phyloP scores from a whole-genome alignment of 768 basidiomycete species.

The Rhodotorula graminis region DNA sequence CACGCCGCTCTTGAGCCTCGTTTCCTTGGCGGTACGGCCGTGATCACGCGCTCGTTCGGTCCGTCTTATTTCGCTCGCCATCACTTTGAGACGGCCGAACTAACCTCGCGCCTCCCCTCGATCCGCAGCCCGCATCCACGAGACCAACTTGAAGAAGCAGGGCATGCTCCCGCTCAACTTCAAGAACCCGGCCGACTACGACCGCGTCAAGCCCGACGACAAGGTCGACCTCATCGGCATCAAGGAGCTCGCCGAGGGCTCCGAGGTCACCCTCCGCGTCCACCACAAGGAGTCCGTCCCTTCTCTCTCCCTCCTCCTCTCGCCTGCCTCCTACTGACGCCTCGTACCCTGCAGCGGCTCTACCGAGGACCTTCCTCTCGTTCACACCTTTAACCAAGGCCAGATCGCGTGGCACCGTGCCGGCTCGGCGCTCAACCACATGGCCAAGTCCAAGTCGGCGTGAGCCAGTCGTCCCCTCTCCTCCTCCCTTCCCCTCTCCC shows the following conservation, averaged over 20 bases:
- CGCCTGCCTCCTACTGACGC: slow-evolving; percentile 67
- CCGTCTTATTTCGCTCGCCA: neutral
- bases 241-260: slow-evolving; percentile 81
- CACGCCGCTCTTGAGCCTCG: slow-evolving; percentile 98
- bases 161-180: slow-evolving; percentile 69
- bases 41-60: slow-evolving; percentile 68
- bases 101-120: neutral
- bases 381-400: slow-evolving; percentile 98
- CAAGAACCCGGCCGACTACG: slow-evolving; percentile 80
- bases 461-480: neutral
- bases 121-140: slow-evolving; percentile 61
- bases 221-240: slow-evolving; percentile 83
- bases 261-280: slow-evolving; percentile 74
- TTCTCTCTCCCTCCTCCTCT: slow-evolving; percentile 79
- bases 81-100: too few species aligned
- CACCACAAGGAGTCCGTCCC: slow-evolving; percentile 58
- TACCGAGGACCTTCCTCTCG: slow-evolving; percentile 53
- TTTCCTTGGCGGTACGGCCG: slow-evolving; percentile 46
- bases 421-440: slow-evolving; percentile 79
- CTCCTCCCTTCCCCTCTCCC: too few species aligned
- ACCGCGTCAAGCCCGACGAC: slow-evolving; percentile 81
- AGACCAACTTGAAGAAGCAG: slow-evolving; percentile 67
- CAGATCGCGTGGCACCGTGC: slow-evolving; percentile 96
- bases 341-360: slow-evolving; percentile 50
- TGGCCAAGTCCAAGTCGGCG: slow-evolving; percentile 43